Percentiles rank a stretch among this genome's conserved stretches.
phyloP scores from a whole-genome alignment of 106 monocot species.

The Chionographis japonica region DNA sequence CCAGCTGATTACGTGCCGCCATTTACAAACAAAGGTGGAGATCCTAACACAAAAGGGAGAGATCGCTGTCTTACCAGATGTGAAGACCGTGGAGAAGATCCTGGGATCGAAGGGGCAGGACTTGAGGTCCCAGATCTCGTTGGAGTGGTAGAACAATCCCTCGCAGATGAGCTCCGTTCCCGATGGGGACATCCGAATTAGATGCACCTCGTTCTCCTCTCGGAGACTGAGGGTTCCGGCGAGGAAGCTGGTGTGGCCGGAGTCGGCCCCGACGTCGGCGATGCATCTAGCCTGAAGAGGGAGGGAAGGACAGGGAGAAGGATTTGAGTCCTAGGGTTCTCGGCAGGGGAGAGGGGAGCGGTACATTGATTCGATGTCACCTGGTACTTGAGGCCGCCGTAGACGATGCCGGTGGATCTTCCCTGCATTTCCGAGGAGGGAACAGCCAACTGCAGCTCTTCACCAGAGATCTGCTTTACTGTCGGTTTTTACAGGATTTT shows the following conservation, averaged over 20 bases:
- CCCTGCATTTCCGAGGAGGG: constrained; percentile 49
- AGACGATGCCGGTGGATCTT: constrained; percentile 83
- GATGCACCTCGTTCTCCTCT: constrained; percentile 97
- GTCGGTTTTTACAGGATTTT: too few species aligned
- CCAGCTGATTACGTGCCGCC: too few species aligned
- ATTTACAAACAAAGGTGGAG: too few species aligned
- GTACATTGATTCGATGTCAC: constrained; percentile 12
- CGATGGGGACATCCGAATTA: constrained; percentile 73
- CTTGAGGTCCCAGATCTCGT: constrained; percentile 94
- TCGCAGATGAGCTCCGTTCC: constrained; percentile 89
- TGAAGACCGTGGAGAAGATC: constrained; percentile 89
- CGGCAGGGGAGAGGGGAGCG: background rate
- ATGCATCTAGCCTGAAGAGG: constrained; percentile 80
- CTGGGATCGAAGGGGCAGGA: constrained; percentile 84
- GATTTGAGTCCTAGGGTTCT: constrained; percentile 1
- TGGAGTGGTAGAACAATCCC: constrained; percentile 86
- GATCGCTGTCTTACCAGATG: constrained; percentile 48
- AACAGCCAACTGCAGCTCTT: background rate
- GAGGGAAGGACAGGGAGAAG: background rate
- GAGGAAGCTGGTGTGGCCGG: constrained; percentile 73
- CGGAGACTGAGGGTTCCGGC: constrained; percentile 88
- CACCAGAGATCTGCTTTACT: too few species aligned
- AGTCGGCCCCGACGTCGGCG: constrained; percentile 75
- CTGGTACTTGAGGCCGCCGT: constrained; percentile 98
- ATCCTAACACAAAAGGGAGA: background rate